Percentiles rank a stretch among this genome's conserved stretches.
Evolutionary conservation across 139 green algal genomes (phyloP).

Genomic region (Penium margaritaceum): DNA sequence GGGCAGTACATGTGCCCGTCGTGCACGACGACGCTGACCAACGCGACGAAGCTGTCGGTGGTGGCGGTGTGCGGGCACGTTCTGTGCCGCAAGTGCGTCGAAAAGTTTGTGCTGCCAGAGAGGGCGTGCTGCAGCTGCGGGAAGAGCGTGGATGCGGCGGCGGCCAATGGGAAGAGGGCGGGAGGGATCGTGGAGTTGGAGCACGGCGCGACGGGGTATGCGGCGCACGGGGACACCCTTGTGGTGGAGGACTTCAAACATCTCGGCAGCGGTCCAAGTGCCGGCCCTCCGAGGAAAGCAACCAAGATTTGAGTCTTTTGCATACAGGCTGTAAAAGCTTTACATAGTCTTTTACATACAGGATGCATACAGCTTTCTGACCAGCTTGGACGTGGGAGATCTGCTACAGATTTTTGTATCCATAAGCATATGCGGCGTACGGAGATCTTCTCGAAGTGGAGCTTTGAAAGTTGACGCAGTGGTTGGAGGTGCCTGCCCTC

Average conservation of each 20-base stretch:
- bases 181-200: constrained; percentile 37
- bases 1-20: constrained; percentile 34
- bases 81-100: constrained; percentile 33
- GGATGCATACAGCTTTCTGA: too few relatives aligned
- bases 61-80: constrained; percentile 41
- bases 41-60: constrained; percentile 20
- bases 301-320: too few relatives aligned
- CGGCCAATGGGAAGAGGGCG: constrained; percentile 10
- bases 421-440: too few relatives aligned
- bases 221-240: constrained; percentile 33
- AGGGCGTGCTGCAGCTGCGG: constrained; percentile 25
- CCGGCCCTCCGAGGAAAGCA: background rate
- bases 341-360: too few relatives aligned
- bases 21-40: constrained; percentile 34
- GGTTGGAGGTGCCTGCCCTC: too few relatives aligned
- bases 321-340: too few relatives aligned
- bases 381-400: too few relatives aligned
- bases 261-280: background rate
- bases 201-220: constrained; percentile 41
- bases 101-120: constrained; percentile 36
- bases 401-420: too few relatives aligned
- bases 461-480: too few relatives aligned
- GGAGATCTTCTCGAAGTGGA: too few relatives aligned
- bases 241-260: constrained; percentile 25
- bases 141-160: background rate